These are phyloP conservation scores for Priceomyces haplophilus DNA, from an alignment of 805 yeast species.

Conservation along the genomic window DNA sequence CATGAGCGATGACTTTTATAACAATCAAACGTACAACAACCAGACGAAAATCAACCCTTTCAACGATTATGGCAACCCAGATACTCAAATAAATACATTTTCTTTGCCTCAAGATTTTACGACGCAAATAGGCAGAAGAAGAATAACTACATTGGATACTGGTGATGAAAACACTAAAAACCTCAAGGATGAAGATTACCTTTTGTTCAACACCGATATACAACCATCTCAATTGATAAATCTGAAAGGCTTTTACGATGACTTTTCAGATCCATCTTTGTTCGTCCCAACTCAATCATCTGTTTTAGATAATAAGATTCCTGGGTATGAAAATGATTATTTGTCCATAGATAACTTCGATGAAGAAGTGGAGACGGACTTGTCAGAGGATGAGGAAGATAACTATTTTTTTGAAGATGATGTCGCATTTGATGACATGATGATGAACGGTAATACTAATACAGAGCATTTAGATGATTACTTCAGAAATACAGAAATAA, in stretches of 20 bases:
- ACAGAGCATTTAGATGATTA: slow-evolving; percentile 7
- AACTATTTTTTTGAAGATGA: slow-evolving; percentile 35
- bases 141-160: slow-evolving; percentile 34
- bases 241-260: slow-evolving; percentile 18
- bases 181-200: slow-evolving; percentile 33
- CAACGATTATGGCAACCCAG: slow-evolving; percentile 40
- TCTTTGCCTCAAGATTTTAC: slow-evolving; percentile 10
- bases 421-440: slow-evolving; percentile 31
- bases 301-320: slow-evolving; percentile 15
- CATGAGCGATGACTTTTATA: slow-evolving; percentile 6
- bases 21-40: slow-evolving; percentile 1
- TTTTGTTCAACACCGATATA: slow-evolving; percentile 39
- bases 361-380: slow-evolving; percentile 41
- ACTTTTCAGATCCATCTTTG: slow-evolving; percentile 25
- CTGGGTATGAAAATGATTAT: slow-evolving; percentile 37
- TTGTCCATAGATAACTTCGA: slow-evolving; percentile 27
- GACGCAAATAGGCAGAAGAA: slow-evolving; percentile 18
- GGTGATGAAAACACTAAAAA: slow-evolving; percentile 10
- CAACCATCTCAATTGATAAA: slow-evolving; percentile 39
- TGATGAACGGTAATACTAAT: slow-evolving; percentile 12
- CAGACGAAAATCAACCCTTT: slow-evolving; percentile 26
- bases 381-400: slow-evolving; percentile 39
- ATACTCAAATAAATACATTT: slow-evolving; percentile 18
- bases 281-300: slow-evolving; percentile 23
- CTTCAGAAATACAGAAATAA: slow-evolving; percentile 4